phyloP scores from a whole-genome alignment of 192 early-diverging fungal species.

The Coemansia biformis region DNA sequence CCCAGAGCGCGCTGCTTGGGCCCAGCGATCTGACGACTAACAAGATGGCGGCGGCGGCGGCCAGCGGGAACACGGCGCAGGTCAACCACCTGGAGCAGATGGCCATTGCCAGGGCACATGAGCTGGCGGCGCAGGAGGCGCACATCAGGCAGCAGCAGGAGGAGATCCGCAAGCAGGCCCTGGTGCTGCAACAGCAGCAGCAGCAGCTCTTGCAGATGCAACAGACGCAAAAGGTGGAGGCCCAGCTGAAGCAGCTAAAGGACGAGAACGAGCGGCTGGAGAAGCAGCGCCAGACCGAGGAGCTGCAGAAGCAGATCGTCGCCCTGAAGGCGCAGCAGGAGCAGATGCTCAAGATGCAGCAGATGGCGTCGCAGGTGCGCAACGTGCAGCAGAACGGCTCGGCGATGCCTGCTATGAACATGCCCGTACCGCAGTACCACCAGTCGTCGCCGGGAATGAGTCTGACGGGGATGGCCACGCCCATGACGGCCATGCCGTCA shows the following conservation, averaged over 20 bases:
- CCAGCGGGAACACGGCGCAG: slow-evolving; percentile 44
- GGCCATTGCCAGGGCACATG: slow-evolving; percentile 40
- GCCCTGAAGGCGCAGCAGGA: slow-evolving; percentile 39
- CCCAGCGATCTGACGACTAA: slow-evolving; percentile 25
- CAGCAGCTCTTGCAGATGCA: slow-evolving; percentile 46
- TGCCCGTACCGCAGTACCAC: too few relatives aligned
- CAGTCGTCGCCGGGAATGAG: slow-evolving; percentile 8
- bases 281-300: slow-evolving; percentile 38
- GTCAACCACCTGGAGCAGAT: slow-evolving; percentile 31
- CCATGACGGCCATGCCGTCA: slow-evolving; percentile 1
- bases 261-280: slow-evolving; percentile 45
- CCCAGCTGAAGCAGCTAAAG: slow-evolving; percentile 43
- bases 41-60: slow-evolving; percentile 38
- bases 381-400: slow-evolving; percentile 1
- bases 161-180: slow-evolving; percentile 41
- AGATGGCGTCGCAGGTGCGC: slow-evolving; percentile 41
- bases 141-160: slow-evolving; percentile 44
- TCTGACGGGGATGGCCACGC: slow-evolving; percentile 4
- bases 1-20: not conserved
- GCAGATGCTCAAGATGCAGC: slow-evolving; percentile 49
- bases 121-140: slow-evolving; percentile 39
- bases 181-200: slow-evolving; percentile 46
- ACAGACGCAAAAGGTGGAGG: slow-evolving; percentile 49
- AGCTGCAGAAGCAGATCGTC: slow-evolving; percentile 35
- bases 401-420: not conserved